Conservation (phyloP, 2,329 filamentous ascomycete genomes). For the Colletotrichum tabaci region DNA sequence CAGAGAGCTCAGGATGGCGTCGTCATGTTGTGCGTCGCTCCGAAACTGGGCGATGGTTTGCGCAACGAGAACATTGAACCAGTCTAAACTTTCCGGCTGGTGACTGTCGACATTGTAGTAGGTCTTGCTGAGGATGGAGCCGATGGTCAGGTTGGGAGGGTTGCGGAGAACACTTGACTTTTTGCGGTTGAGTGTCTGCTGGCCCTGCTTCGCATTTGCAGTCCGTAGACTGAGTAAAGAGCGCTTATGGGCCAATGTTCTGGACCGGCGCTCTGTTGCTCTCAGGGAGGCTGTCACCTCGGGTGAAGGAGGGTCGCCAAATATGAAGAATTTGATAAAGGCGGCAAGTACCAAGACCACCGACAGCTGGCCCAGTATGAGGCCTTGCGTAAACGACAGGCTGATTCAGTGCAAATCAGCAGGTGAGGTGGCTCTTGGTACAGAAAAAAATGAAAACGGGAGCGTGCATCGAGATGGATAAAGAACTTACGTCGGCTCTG, state of each 20-base stretch:
- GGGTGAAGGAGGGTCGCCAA: constrained; percentile 90
- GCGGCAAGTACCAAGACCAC: constrained; percentile 91
- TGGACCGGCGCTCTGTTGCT: constrained; percentile 80
- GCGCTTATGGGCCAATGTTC: constrained; percentile 82
- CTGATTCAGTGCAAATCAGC: constrained; percentile 57
- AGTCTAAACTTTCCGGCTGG: constrained; percentile 96
- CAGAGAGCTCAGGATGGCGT: constrained; percentile 88
- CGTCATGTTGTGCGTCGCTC: constrained; percentile 91
- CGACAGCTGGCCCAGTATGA: constrained; percentile 93
- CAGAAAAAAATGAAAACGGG: too few species aligned
- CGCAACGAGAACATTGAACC: constrained; percentile 98
- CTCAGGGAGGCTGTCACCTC: constrained; percentile 84
- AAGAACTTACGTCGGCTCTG: constrained; percentile 44
- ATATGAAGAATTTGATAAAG: constrained; percentile 99
- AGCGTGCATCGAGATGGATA: neutral
- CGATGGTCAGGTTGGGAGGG: constrained; percentile 85
- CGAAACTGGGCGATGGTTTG: constrained; percentile 97
- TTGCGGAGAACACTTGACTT: constrained; percentile 81
- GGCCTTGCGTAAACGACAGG: constrained; percentile 92
- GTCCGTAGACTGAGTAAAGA: constrained; percentile 76
- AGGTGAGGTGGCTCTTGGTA: neutral
- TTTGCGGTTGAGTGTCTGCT: constrained; percentile 70
- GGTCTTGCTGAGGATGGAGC: constrained; percentile 94
- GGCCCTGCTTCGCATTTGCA: constrained; percentile 56
- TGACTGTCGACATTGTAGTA: constrained; percentile 98